Percentiles rank a stretch among this genome's conserved stretches.
phyloP scores from a whole-genome alignment of 306 rosid genomes.

The Pachyrhizus erosus region DNA sequence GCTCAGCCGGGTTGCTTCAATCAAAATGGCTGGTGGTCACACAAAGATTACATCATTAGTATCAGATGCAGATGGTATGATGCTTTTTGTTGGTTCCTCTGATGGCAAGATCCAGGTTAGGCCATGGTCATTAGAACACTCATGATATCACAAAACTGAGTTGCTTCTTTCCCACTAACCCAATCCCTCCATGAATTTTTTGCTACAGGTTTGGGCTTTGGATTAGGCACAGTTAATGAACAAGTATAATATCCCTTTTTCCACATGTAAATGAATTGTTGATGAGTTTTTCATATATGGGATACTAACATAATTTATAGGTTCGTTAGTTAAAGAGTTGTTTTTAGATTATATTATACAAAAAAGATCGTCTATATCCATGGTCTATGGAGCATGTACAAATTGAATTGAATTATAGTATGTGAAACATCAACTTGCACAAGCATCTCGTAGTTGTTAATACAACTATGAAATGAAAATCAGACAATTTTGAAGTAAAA shows the following conservation, averaged over 20 bases:
- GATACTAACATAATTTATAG: constrained; percentile 34
- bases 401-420: neutral
- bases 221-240: constrained; percentile 49
- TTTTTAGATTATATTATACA: constrained; percentile 25
- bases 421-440: constrained; percentile 27
- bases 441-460: constrained; percentile 15
- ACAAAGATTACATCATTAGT: constrained; percentile 76
- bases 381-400: constrained; percentile 27
- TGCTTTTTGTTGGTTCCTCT: constrained; percentile 79
- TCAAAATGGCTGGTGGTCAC: constrained; percentile 72
- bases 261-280: constrained; percentile 42
- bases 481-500: neutral
- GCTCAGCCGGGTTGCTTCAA: constrained; percentile 63
- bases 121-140: neutral
- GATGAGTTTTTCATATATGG: constrained; percentile 20
- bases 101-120: constrained; percentile 90
- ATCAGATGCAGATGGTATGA: constrained; percentile 62
- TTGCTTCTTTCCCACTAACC: constrained; percentile 13
- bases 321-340: constrained; percentile 29
- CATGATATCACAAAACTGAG: neutral
- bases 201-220: constrained; percentile 79
- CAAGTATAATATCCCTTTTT: constrained; percentile 25
- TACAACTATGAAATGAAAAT: constrained; percentile 4
- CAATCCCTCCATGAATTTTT: neutral
- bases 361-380: constrained; percentile 32